Conservation (phyloP, 306 rosid species). For the Rosa chinensis region DNA sequence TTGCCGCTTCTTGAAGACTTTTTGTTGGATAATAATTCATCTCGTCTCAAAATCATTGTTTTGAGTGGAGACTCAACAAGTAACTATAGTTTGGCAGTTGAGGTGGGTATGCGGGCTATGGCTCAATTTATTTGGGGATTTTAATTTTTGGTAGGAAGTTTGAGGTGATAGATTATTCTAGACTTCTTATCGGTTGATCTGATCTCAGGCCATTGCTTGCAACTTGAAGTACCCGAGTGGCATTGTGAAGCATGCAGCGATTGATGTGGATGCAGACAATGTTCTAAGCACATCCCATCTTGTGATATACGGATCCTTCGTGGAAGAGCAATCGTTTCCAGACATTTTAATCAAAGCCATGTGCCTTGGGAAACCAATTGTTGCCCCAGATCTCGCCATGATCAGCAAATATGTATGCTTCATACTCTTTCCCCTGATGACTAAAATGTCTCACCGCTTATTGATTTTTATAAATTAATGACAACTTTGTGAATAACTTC, state of each 20-base stretch:
- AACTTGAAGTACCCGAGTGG: conserved; percentile 78
- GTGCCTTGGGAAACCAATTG: conserved; percentile 86
- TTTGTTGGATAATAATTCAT: conserved; percentile 41
- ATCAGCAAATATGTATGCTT: conserved; percentile 77
- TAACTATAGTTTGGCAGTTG: conserved; percentile 70
- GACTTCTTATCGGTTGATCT: conserved; percentile 33
- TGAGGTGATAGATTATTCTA: conserved; percentile 15
- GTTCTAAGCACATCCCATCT: conserved; percentile 61
- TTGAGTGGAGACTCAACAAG: conserved; percentile 65
- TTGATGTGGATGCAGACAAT: conserved; percentile 56
- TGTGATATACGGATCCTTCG: conserved; percentile 84
- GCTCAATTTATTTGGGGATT: conserved; percentile 24
- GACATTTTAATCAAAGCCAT: conserved; percentile 79
- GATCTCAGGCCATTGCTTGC: conserved; percentile 61
- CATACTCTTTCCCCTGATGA: conserved; percentile 1
- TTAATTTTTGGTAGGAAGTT: background rate
- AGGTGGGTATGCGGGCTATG: conserved; percentile 46
- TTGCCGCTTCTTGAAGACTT: conserved; percentile 60
- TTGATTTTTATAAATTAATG: background rate
- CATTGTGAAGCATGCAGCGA: conserved; percentile 64
- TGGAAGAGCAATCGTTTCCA: conserved; percentile 82
- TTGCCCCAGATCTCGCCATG: conserved; percentile 78
- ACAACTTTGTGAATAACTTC: background rate
- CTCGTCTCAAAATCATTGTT: conserved; percentile 61
- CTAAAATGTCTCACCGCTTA: background rate